Evolutionary conservation across 495 filamentous ascomycete genomes (phyloP).

Genomic region (Daldinia decipiens): DNA sequence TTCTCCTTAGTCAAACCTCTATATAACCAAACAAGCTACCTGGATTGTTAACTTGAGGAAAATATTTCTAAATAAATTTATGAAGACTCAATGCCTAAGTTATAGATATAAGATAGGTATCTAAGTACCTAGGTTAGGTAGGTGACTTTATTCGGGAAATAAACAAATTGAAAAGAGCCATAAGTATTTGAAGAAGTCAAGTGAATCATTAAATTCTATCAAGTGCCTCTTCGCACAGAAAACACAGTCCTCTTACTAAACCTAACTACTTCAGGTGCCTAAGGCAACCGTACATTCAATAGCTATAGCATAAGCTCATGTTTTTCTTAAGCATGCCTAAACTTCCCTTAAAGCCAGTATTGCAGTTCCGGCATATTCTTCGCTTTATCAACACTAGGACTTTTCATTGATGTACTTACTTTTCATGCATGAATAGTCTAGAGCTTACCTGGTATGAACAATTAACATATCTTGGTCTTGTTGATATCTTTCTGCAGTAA

Average conservation of each 20-base stretch:
- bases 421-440: neutral
- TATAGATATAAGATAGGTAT: too few relatives aligned
- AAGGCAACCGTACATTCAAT: neutral
- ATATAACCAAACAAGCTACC: too few relatives aligned
- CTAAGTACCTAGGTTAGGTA: too few relatives aligned
- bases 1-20: too few relatives aligned
- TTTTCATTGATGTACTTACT: neutral
- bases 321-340: neutral
- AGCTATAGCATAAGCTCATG: neutral
- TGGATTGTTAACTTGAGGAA: too few relatives aligned
- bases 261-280: neutral
- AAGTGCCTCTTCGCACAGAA: neutral
- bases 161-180: neutral
- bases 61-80: too few relatives aligned
- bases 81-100: too few relatives aligned
- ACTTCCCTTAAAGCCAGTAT: neutral
- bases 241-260: neutral
- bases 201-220: neutral
- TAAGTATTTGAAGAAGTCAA: neutral
- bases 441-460: neutral
- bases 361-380: neutral
- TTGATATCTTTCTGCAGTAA: constrained; percentile 6
- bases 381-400: neutral
- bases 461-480: neutral
- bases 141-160: neutral